Conservation (phyloP, 352 stramenopile species). For the Globisporangium orthogonon region DNA sequence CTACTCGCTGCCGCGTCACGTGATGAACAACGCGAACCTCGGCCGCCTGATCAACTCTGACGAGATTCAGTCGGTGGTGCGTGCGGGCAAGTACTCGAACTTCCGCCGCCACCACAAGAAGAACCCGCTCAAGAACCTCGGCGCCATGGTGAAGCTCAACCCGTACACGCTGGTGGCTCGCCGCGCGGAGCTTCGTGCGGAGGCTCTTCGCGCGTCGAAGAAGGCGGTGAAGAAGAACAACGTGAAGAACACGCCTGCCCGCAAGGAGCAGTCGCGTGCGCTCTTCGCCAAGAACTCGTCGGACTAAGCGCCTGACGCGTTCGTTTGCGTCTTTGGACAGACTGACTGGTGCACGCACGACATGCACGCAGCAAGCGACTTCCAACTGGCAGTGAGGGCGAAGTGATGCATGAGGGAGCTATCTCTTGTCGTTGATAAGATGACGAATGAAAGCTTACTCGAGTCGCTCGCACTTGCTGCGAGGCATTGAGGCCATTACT, state of each 20-base stretch:
- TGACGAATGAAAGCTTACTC: neutral
- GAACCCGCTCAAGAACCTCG: conserved; percentile 96
- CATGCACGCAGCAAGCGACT: neutral
- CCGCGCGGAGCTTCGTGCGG: conserved; percentile 83
- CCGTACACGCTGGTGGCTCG: conserved; percentile 93
- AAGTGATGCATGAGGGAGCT: neutral
- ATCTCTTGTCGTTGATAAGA: neutral
- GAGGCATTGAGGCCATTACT: conserved; percentile 9
- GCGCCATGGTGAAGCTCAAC: conserved; percentile 95
- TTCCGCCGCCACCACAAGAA: conserved; percentile 93
- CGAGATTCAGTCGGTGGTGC: conserved; percentile 96
- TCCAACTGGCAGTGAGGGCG: neutral
- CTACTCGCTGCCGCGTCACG: conserved; percentile 91
- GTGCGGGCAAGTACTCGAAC: conserved; percentile 90
- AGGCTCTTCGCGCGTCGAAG: conserved; percentile 86
- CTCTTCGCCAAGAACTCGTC: conserved; percentile 78
- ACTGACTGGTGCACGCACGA: neutral
- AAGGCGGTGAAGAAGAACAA: conserved; percentile 87
- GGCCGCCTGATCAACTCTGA: conserved; percentile 99
- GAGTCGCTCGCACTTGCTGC: conserved; percentile 1
- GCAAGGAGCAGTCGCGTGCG: conserved; percentile 69
- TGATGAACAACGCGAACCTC: conserved; percentile 98
- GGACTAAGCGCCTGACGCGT: conserved; percentile 38
- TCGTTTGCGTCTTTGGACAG: neutral
- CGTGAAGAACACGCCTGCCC: conserved; percentile 66